Evolutionary conservation across 148 eudicot genomes (phyloP), one percentile per base, ranked within the genome.

Genomic region (Diospyros lotus): DNA sequence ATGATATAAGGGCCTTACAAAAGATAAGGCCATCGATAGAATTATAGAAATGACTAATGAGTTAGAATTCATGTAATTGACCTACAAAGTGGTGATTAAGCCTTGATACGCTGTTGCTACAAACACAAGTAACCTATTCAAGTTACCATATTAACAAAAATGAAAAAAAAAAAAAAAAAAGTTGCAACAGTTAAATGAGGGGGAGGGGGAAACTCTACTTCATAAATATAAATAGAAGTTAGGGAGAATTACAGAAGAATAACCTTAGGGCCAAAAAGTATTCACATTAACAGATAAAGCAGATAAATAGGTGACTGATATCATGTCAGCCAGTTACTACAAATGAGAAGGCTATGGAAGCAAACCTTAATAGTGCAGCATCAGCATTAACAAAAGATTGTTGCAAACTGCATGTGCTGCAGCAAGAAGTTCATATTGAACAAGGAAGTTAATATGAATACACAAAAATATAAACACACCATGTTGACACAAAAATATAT

Each of bases 361-460:
- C 67, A 44, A 75, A 76, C 79, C 79, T 69, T 69, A 41, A 52
- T 46, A 68, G 41, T 28, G 62, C 54, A 61, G 53, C 68, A 67
- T 69, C 50, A 59, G 59, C 71, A 69, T 40, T 69, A 38, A 18
- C 73, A 69, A 70, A 59, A 70, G 74, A 17, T 58, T 51, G 72
- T 55, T 64, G 65, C 61, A 45, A 76, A 18, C 79, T 68, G 66
- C 79, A 68, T 39, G 41, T 41, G 42, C 28, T 42, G 74, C 68
- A 60, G 42, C 28, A 68, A 69, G n/a, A 61, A 69, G 41, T 69
- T 61, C 59, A 65, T 11, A 42, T 68, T 76, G 48, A 68, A 68
- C 73, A 76, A 50, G 55, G 53, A 60, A 2, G 18, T 72, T 4
- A 41, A 70, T 39, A 41, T 62, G 41, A 69, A 70, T 69, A 53